Percentiles rank a stretch among this genome's conserved stretches.
phyloP scores from a whole-genome alignment of 495 filamentous ascomycete species.

The Penicillium dipodomyicola region DNA sequence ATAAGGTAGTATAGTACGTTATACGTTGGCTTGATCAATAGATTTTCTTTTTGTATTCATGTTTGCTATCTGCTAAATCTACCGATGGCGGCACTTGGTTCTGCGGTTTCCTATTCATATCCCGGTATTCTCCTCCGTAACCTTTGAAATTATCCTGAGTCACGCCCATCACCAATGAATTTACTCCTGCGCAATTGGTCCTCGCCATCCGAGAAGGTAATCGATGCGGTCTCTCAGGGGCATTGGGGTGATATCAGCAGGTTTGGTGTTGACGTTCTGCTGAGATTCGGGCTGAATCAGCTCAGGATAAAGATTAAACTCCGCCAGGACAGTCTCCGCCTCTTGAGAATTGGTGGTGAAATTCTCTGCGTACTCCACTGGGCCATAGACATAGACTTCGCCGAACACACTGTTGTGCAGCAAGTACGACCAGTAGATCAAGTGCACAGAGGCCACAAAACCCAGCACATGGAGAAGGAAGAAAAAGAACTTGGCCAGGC shows the following conservation, averaged over 20 bases:
- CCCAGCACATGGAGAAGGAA: background rate
- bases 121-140: no score
- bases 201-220: constrained; percentile 41
- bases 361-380: no score
- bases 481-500: background rate
- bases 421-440: background rate
- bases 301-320: background rate
- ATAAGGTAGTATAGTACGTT: background rate
- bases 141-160: background rate
- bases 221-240: constrained; percentile 35
- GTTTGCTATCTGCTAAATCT: background rate
- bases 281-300: background rate
- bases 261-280: background rate
- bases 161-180: background rate
- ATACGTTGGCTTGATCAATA: background rate
- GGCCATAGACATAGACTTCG: background rate
- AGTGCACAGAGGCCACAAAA: background rate
- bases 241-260: background rate
- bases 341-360: background rate
- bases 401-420: background rate
- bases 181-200: constrained; percentile 18
- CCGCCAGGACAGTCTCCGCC: background rate
- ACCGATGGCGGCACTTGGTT: background rate
- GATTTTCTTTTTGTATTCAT: background rate
- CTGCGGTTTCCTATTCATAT: background rate